phyloP scores from a whole-genome alignment of 306 rosid genomes.

The Quercus berberidifolia region DNA sequence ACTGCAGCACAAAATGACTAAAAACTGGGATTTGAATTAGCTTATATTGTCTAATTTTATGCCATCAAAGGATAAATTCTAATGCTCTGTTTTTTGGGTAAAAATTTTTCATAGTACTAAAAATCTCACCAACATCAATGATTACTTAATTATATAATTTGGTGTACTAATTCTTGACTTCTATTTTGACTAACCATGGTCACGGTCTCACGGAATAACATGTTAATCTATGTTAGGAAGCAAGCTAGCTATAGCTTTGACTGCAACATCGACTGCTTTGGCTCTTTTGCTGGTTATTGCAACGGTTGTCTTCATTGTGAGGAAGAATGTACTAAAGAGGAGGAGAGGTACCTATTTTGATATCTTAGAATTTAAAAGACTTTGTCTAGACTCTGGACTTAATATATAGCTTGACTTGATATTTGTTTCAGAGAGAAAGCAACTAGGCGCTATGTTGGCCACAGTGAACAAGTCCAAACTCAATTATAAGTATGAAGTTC shows the following conservation, averaged over 20 bases:
- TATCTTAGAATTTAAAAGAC: background rate
- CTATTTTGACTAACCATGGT: background rate
- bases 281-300: constrained; percentile 43
- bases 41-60: no score
- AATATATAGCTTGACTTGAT: background rate
- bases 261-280: constrained; percentile 35
- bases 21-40: no score
- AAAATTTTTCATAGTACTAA: background rate
- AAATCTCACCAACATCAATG: background rate
- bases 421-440: constrained; percentile 47
- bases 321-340: constrained; percentile 39
- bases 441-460: constrained; percentile 49
- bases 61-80: no score
- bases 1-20: no score
- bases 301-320: constrained; percentile 35
- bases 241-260: constrained; percentile 29
- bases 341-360: constrained; percentile 42
- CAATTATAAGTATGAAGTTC: constrained; percentile 56
- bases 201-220: no score
- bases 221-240: constrained; percentile 31
- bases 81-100: no score
- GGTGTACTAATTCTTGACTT: background rate
- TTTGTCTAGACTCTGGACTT: background rate
- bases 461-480: constrained; percentile 53
- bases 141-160: background rate